Base-by-base conservation (phyloP, 208 protist genomes). In the Phytomonas sp. region DNA sequence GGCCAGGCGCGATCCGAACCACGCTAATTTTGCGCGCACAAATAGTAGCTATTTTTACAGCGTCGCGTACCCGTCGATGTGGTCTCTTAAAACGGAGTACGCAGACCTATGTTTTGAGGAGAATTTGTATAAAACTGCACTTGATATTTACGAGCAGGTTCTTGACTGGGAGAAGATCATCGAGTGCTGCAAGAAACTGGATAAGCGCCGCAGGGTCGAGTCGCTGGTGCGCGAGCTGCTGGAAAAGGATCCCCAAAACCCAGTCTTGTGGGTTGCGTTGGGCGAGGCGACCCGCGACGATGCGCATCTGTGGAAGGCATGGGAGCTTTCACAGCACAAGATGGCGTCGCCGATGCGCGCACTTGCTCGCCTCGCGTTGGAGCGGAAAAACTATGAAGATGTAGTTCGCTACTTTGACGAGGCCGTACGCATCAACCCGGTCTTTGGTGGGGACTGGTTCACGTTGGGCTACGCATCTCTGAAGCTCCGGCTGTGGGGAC, bases 371-470 rank as follows among this genome's bases (percentile, higher is more conserved):
- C 79, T 96, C 23, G 89, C 89, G 6, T 66, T 96, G 4, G 88
- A 96, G 53, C 84, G 82, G 20, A 87, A 98, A 70, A 79, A 93
- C 67, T 97, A 90, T 68, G 81, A 87, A 37, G 81, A 94, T 60
- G 91, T 94, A 1, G 78, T 97, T 31, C 74, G 93, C 65, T 94
- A 89, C 76, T 98, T 98, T 77, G 91, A 97, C 76, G 77, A 84
- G 33, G 89, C 89, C 0, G 84, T 97, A 17, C 65, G 71, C 28
- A 74, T 98, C 43, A 97, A 96, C 78, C 90, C 91, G 13, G 75
- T 97, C 2, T 97, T 94, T 75, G 92, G 90, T 30, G 91, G 84
- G 3, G 87, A 97, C 78, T 98, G 94, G 93, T 98, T 98, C 68
- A 78, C 89, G 0, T 80, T 96, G 2, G 94, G 92, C 31, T 97